These are phyloP conservation scores for Ophiostoma perfectum DNA, from an alignment of 2,329 filamentous ascomycete species.

Conservation along the genomic window DNA sequence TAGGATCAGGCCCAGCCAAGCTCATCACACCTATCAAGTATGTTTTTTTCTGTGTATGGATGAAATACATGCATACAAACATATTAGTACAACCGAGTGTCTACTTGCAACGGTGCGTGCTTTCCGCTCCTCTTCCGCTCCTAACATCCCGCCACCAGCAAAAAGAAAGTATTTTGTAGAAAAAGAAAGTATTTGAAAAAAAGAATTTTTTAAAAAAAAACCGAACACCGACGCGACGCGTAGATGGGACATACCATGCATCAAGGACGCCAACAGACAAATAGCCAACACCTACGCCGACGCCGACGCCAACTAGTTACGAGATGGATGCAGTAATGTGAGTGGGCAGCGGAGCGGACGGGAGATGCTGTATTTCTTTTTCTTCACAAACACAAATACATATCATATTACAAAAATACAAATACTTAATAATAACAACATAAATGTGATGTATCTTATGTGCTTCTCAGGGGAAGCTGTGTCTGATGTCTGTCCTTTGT, in stretches of 20 bases:
- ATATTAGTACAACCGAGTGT: no score
- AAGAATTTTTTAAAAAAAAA: background rate
- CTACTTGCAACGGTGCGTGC: slow-evolving; percentile 8
- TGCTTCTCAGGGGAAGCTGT: background rate
- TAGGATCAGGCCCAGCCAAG: background rate
- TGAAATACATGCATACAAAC: background rate
- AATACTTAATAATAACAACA: background rate
- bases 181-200: background rate
- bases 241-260: slow-evolving; percentile 9
- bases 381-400: background rate
- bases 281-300: background rate
- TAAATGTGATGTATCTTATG: background rate
- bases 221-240: background rate
- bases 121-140: background rate
- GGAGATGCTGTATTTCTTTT: background rate
- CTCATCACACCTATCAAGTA: slow-evolving; percentile 1
- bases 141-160: background rate
- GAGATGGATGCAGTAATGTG: background rate
- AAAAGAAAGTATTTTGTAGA: background rate
- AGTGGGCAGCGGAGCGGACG: no score
- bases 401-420: background rate
- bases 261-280: background rate
- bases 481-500: background rate
- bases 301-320: background rate
- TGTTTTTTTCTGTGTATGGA: background rate